Evolutionary conservation across 192 early-diverging fungal species (phyloP), one percentile per base, ranked within the genome.

Genomic region (Borealophlyctis nickersoniae): DNA sequence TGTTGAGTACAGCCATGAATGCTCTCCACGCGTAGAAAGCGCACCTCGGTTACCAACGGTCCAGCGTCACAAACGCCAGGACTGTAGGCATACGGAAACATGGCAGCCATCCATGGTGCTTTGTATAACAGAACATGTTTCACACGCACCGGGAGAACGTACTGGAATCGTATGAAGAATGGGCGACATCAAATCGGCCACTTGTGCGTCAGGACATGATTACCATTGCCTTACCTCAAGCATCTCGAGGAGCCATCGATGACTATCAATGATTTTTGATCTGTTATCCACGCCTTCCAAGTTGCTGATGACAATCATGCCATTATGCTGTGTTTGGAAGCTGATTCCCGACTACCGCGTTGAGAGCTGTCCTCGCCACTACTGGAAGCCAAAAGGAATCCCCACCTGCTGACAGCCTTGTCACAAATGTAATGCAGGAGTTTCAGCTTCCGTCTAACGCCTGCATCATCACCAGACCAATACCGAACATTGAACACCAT

Each of bases 401-500:
- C 58, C 48, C 2, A 53, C 65, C 29, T 67, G 48, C 57, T 30
- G 9, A 32, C 54, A 9, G 69, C 69, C 50, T 62, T 58, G 32
- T 70, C 34, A 34, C 62, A 66, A 7, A 70, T 63, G 50, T 61
- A 67, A 23, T n/a, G 2, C 0, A 70, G 55, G 13, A 65, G 33
- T 51, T 62, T 63, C 11, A 70, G 30, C 62, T 67, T 52, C 26
- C 69, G 16, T 32, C 63, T 30, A 2, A 26, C 27, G 13, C 69
- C 69, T 3, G 69, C 69, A 48, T 22, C 49, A 29, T 66, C 65
- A 4, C 56, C 11, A 19, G 58, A 54, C 56, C 56, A 66, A 30
- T 58, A 66, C 13, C 69, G 53, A 3, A 63, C 69, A 52, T 70
- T 70, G 55, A 70, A 70, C 9, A 70, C 50, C n/a, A 70, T 19